Conservation (phyloP, 2,329 filamentous ascomycete species). For the Meredithiella fracta region DNA sequence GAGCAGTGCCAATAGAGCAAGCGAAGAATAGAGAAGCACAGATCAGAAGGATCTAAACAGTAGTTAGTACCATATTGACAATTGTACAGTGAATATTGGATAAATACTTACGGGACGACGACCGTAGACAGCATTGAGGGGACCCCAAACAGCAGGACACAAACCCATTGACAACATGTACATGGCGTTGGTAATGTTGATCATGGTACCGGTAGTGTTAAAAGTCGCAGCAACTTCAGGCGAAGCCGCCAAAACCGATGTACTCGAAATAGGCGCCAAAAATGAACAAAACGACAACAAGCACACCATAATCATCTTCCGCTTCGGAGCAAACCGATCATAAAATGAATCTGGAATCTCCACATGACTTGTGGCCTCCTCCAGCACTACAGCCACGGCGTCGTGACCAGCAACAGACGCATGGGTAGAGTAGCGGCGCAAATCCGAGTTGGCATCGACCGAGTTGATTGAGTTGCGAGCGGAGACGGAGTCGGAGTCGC, state of each 20-base stretch:
- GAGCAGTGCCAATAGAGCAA: constrained; percentile 55
- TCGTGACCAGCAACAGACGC: constrained; percentile 12
- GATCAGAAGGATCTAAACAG: constrained; percentile 26
- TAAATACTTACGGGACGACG: constrained; percentile 34
- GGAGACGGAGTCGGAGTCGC: no score
- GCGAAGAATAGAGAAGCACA: constrained; percentile 48
- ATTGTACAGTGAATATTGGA: neutral
- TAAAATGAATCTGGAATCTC: constrained; percentile 42
- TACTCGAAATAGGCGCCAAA: constrained; percentile 58
- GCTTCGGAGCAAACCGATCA: constrained; percentile 40
- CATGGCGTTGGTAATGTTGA: constrained; percentile 60
- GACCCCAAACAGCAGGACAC: constrained; percentile 54
- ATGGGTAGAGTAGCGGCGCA: constrained; percentile 9
- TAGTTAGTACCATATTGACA: neutral
- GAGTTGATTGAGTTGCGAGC: constrained; percentile 5
- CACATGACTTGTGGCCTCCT: constrained; percentile 7
- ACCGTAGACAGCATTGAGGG: constrained; percentile 49
- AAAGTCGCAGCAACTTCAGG: constrained; percentile 56
- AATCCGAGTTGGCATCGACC: constrained; percentile 2
- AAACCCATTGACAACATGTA: constrained; percentile 61
- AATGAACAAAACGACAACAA: constrained; percentile 62
- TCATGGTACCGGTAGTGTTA: constrained; percentile 47
- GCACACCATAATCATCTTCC: constrained; percentile 51
- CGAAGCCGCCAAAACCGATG: constrained; percentile 54
- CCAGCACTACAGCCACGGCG: constrained; percentile 10